Evolutionary conservation across 2,329 filamentous ascomycete genomes (phyloP), one percentile per base, ranked within the genome.

Genomic region (Elsinoe australis): DNA sequence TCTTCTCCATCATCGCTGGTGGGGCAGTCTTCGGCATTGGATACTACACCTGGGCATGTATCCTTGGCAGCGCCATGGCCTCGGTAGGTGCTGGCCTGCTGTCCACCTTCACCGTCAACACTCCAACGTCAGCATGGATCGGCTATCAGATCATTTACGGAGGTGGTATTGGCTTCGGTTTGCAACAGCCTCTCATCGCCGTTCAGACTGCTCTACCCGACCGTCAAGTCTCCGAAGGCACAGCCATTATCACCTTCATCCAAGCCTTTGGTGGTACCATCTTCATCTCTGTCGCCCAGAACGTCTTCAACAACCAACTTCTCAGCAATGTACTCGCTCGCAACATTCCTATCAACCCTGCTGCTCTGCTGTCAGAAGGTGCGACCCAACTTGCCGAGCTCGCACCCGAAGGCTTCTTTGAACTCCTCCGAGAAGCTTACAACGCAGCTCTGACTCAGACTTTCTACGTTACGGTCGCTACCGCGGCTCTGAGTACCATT

Each of bases 341-440:
- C 2, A 64, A 66, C 1, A 66, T 69, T 0, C 70, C 71, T 0
- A 22, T 48, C 33, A 56, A 71, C 49, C 61, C 71, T 0, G 53
- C 48, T 7, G 52, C 68, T 15, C 68, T 76, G 2, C 58, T 71
- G 12, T 56, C 55, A 1, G 67, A 67, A 3, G 76, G 75, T 32
- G 75, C 75, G 0, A 87, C 82, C 0, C 72, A 78, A 41, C 68
- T 89, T 15, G 72, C 74, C 50, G 59, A 66, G 0, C 59, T 68
- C 2, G 76, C 86, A 19, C 66, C 73, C 0, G 54, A 64, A 0
- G 56, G 76, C 51, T 75, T 70, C 51, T 61, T 81, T 3, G 58
- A 62, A 2, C 64, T 68, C 0, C 80, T 88, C 7, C 67, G 80
- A 1, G 54, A 67, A 0, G 82, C 80, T 0, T 87, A 87, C 65